Base-by-base conservation (phyloP, 495 filamentous ascomycete species). In the Podospora bellae-mahoneyi region DNA sequence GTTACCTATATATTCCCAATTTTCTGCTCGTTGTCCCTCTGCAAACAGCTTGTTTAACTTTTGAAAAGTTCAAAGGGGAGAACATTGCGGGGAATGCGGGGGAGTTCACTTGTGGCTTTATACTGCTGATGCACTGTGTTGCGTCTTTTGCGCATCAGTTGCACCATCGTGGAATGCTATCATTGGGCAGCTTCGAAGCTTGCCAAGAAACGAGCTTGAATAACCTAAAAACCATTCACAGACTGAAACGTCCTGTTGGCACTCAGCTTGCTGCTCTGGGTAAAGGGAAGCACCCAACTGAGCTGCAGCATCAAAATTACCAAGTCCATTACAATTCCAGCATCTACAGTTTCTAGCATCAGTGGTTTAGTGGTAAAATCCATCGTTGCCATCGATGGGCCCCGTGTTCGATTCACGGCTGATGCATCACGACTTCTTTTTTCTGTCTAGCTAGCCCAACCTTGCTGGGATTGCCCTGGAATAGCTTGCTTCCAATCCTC, bases 361-460 rank as follows among this genome's bases (percentile, higher is more conserved):
- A 79, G 79, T 81, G 79, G 78, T 81, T 81, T 82, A 82, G 80
- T 82, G 80, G 80, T 81, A 82, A 81, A 82, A 82, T 81, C 78
- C 80, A 81, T 82, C 80, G 80, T 82, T 82, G 80, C 80, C 80
- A 82, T 82, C 79, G 80, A 82, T 81, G 80, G 78, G 80, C 80
- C 80, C 80, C 80, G 80, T 75, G 80, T 82, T 82, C 80, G 80
- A 81, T 81, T 81, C 79, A 76, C 79, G 79, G 79, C 78, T 80
- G 76, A 77, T 76, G 79, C 79, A 80, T 75, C 18, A 7, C 4
- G 13, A 48, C 15, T 48, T 48, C 39, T 10, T 48, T 48, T 48
- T 48, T 4, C 30, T 32, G 0, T 32, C 7, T 6, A 32, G 23
- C 1, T 23, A 23, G 23, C 23, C 23, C 23, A 23, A 2, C 0